Conservation (phyloP, 345 rosid genomes). For the Populus alba region DNA sequence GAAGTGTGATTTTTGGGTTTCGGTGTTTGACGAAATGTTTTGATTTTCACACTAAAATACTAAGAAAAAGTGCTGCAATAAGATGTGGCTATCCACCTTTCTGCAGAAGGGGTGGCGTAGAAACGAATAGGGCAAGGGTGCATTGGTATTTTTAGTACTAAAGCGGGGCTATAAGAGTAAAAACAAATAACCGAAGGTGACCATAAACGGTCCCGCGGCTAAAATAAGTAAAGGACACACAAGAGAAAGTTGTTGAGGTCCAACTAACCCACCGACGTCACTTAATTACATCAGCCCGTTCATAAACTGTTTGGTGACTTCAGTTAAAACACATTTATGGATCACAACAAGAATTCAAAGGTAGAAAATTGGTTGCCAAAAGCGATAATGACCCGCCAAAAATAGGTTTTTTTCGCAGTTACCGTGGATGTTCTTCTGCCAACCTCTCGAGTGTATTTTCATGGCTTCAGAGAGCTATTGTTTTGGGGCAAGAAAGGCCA, state of each 20-base stretch:
- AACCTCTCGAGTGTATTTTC: not conserved
- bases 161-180: not conserved
- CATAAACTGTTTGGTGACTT: not conserved
- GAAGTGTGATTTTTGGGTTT: not conserved
- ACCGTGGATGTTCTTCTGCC: not conserved
- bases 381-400: not conserved
- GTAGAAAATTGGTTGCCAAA: not conserved
- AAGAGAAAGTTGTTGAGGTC: not conserved
- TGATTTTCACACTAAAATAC: not conserved
- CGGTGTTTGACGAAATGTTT: not conserved
- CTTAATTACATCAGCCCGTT: not conserved
- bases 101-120: not conserved
- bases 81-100: not conserved
- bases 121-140: not conserved
- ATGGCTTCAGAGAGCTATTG: not conserved
- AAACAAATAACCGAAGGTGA: constrained; percentile 4
- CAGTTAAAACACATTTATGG: not conserved
- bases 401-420: not conserved
- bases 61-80: too few relatives aligned
- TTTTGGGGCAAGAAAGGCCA: not conserved
- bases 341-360: not conserved
- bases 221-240: not conserved
- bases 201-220: not conserved
- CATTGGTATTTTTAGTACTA: not conserved
- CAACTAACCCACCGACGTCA: not conserved